Conservation (phyloP, 345 rosid genomes). For the Citrus unshiu region DNA sequence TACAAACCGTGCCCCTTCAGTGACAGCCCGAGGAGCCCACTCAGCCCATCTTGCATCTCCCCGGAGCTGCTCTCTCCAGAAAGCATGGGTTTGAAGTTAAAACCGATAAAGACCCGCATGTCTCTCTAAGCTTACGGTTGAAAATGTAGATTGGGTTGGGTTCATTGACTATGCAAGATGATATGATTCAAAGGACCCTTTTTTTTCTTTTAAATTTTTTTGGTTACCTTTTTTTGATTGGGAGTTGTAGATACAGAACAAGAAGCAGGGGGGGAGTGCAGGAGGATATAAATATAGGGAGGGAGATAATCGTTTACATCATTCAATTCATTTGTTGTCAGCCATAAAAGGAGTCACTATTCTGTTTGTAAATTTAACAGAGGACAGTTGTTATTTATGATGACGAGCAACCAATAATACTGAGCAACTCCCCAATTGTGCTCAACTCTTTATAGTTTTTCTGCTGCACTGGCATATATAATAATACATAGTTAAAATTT, state of each 20-base stretch:
- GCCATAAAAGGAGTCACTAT: conserved; percentile 27
- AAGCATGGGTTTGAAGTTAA: conserved; percentile 98
- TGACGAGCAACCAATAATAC: conserved; percentile 24
- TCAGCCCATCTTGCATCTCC: conserved; percentile 82
- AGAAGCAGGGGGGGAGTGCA: not conserved
- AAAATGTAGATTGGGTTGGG: not conserved
- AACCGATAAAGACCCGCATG: conserved; percentile 85
- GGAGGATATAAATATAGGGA: not conserved
- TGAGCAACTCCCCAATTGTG: not conserved
- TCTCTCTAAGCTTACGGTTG: conserved; percentile 18
- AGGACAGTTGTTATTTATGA: conserved; percentile 19
- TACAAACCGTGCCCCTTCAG: conserved; percentile 60
- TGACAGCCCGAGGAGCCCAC: conserved; percentile 89
- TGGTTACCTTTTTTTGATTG: conserved; percentile 4
- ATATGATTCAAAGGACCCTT: not conserved
- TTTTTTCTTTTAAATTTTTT: conserved; percentile 8
- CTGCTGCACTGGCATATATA: accelerated
- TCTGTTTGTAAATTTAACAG: conserved; percentile 28
- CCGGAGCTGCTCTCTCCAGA: conserved; percentile 97
- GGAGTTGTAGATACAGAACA: conserved; percentile 32
- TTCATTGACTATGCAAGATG: not conserved
- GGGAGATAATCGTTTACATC: not conserved
- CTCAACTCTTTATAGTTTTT: too few relatives aligned
- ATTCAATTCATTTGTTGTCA: conserved; percentile 61
- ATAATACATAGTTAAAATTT: too few relatives aligned